Percentiles rank a stretch among this genome's conserved stretches.
These are phyloP conservation scores for Gaillardinia entomophila DNA, from an alignment of 805 yeast genomes.

Conservation along the genomic window DNA sequence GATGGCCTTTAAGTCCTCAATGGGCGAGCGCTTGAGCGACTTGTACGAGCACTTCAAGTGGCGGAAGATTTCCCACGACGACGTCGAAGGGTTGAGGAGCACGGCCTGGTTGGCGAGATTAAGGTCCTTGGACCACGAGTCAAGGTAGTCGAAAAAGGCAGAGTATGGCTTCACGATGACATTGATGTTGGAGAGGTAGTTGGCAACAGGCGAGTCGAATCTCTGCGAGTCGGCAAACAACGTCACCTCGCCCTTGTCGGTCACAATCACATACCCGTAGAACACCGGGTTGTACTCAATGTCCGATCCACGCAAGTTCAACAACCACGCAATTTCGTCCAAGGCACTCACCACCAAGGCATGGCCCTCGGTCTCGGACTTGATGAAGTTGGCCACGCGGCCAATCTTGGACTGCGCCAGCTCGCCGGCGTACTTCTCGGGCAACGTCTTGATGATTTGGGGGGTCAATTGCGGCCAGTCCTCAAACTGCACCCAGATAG, in stretches of 20 bases:
- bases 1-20: slow-evolving; percentile 47
- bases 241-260: slow-evolving; percentile 20
- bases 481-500: slow-evolving; percentile 68
- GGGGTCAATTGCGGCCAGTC: slow-evolving; percentile 50
- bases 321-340: slow-evolving; percentile 50
- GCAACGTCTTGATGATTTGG: slow-evolving; percentile 45
- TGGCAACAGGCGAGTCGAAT: slow-evolving; percentile 25
- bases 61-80: slow-evolving; percentile 38
- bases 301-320: slow-evolving; percentile 50
- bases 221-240: slow-evolving; percentile 41
- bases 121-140: slow-evolving; percentile 31
- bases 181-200: slow-evolving; percentile 16
- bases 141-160: slow-evolving; percentile 41
- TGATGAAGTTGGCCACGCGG: slow-evolving; percentile 26
- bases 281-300: slow-evolving; percentile 53
- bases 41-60: slow-evolving; percentile 24
- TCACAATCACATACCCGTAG: slow-evolving; percentile 35
- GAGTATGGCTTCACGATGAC: slow-evolving; percentile 35
- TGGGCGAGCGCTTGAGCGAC: slow-evolving; percentile 28
- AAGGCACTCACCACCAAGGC: slow-evolving; percentile 41
- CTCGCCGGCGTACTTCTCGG: slow-evolving; percentile 60
- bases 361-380: slow-evolving; percentile 19
- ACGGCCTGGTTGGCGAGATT: slow-evolving; percentile 22
- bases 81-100: slow-evolving; percentile 21
- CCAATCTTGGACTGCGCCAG: slow-evolving; percentile 50